Percentiles rank a stretch among this genome's conserved stretches.
phyloP scores from a whole-genome alignment of 306 rosid genomes.

The Malus sieversii region DNA sequence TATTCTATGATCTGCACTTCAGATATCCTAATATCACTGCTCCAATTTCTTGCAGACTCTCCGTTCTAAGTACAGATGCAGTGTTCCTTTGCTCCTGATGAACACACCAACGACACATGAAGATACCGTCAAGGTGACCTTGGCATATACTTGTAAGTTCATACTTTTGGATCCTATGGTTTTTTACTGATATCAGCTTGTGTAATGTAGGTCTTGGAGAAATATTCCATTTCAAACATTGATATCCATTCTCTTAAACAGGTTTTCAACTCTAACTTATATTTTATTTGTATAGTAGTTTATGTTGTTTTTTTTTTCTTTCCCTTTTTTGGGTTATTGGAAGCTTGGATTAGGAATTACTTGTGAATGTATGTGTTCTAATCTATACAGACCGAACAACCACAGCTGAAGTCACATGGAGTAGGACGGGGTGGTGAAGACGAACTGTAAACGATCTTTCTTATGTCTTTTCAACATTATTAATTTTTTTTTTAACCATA shows the following conservation, averaged over 20 bases:
- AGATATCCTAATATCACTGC: background rate
- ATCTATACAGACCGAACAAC: conserved; percentile 28
- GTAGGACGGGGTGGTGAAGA: conserved; percentile 20
- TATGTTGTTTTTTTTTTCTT: background rate
- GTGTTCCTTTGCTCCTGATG: conserved; percentile 52
- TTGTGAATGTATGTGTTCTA: background rate
- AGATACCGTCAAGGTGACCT: conserved; percentile 45
- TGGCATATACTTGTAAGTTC: conserved; percentile 9
- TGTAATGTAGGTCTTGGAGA: conserved; percentile 40
- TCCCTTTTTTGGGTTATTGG: background rate
- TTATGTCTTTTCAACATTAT: background rate
- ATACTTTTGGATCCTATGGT: conserved; percentile 7
- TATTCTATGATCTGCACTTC: conserved; percentile 5
- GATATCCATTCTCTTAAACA: conserved; percentile 40
- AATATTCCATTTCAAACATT: conserved; percentile 35
- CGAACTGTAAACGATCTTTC: conserved; percentile 41
- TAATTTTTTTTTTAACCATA: background rate
- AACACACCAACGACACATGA: conserved; percentile 40
- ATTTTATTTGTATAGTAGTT: background rate
- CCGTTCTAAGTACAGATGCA: conserved; percentile 47
- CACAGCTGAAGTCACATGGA: conserved; percentile 19
- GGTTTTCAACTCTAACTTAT: conserved; percentile 21
- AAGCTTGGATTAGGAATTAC: background rate
- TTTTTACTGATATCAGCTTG: conserved; percentile 21
- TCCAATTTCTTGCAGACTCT: conserved; percentile 39